Conservation (phyloP, 1,284 basidiomycete species). For the Ustilago trichophora region DNA sequence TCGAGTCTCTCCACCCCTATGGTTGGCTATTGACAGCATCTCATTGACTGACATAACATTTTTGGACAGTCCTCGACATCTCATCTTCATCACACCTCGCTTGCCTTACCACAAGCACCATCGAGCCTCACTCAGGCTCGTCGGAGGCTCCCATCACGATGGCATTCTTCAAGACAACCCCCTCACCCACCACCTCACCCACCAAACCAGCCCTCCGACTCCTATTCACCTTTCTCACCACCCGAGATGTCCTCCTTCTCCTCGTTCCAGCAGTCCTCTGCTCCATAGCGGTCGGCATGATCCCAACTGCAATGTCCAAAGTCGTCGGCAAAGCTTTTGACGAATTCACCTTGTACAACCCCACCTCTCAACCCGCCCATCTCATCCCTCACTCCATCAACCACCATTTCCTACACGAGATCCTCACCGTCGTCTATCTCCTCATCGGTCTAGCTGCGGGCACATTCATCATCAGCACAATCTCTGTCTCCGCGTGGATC, state of each 20-base stretch:
- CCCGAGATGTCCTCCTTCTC: slow-evolving; percentile 38
- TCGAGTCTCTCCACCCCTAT: too few species aligned
- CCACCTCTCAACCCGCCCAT: slow-evolving; percentile 68
- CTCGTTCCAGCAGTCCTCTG: slow-evolving; percentile 77
- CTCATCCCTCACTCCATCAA: slow-evolving; percentile 69
- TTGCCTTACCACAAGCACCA: too few species aligned
- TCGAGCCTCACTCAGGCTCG: too few species aligned
- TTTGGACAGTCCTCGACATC: too few species aligned
- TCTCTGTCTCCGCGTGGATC: slow-evolving; percentile 84
- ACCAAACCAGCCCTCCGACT: slow-evolving; percentile 41
- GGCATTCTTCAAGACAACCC: too few species aligned
- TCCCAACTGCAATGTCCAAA: slow-evolving; percentile 92
- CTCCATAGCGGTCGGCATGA: slow-evolving; percentile 77
- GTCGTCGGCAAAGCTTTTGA: slow-evolving; percentile 87
- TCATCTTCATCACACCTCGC: too few species aligned
- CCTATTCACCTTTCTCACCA: slow-evolving; percentile 49
- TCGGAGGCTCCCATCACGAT: too few species aligned
- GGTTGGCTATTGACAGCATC: too few species aligned
- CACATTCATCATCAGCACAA: slow-evolving; percentile 77
- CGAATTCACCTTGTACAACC: slow-evolving; percentile 74
- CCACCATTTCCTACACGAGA: slow-evolving; percentile 71
- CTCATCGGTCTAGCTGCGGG: slow-evolving; percentile 78
- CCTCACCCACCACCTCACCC: neutral
- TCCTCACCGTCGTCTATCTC: slow-evolving; percentile 72
- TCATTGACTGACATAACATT: too few species aligned